phyloP scores from a whole-genome alignment of 441 rosid species.

The Cnidoscolus chayamansa region DNA sequence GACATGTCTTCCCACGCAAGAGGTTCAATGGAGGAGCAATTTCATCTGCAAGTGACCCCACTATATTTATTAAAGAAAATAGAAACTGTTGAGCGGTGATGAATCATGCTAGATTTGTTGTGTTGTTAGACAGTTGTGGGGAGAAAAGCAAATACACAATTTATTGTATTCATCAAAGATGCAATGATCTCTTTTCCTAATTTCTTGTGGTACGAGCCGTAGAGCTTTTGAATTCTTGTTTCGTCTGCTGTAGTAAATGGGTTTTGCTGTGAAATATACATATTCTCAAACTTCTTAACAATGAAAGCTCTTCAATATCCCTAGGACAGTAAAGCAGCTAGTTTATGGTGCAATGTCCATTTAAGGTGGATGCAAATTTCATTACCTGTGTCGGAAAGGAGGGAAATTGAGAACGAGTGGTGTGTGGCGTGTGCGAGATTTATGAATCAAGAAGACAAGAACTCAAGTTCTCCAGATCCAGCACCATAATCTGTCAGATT shows the following conservation, averaged over 20 bases:
- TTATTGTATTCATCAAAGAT: slow-evolving; percentile 46
- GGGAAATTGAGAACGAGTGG: too few species aligned
- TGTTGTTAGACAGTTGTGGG: slow-evolving; percentile 51
- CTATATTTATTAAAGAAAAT: slow-evolving; percentile 43
- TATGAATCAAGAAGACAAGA: too few species aligned
- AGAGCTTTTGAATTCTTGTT: slow-evolving; percentile 39
- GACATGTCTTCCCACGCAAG: slow-evolving; percentile 28
- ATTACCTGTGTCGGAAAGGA: too few species aligned
- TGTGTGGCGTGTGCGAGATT: too few species aligned
- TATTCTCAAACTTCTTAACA: slow-evolving; percentile 5
- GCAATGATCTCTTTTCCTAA: slow-evolving; percentile 33
- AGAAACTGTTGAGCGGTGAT: slow-evolving; percentile 42
- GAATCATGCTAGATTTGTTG: slow-evolving; percentile 42
- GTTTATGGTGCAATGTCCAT: background rate
- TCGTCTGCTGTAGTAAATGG: slow-evolving; percentile 32
- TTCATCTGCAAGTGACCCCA: slow-evolving; percentile 33
- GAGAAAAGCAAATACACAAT: slow-evolving; percentile 30
- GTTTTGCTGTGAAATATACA: slow-evolving; percentile 28
- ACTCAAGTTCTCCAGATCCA: too few species aligned
- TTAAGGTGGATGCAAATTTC: too few species aligned
- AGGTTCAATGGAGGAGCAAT: slow-evolving; percentile 28
- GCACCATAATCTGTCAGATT: too few species aligned
- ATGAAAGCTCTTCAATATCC: background rate
- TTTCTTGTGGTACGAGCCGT: slow-evolving; percentile 26
- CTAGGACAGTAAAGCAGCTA: background rate